Evolutionary conservation across 169 alveolate species (phyloP).

Genomic region (Plasmodium cynomolgi): DNA sequence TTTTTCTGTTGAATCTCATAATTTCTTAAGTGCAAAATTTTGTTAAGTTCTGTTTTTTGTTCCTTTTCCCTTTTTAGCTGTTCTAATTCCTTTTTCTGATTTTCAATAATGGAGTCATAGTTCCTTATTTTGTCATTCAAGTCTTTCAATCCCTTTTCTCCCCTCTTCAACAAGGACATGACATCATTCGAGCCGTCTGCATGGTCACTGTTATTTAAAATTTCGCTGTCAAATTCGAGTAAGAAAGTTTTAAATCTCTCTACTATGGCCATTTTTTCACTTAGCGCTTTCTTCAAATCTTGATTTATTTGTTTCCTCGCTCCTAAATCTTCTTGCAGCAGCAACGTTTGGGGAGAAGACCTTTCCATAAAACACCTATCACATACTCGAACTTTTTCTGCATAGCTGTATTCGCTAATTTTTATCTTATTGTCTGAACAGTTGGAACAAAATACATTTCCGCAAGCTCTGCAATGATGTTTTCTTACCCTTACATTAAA

Average conservation of each 20-base stretch:
- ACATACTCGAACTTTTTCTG: constrained; percentile 77
- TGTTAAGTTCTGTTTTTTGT: constrained; percentile 67
- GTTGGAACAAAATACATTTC: constrained; percentile 73
- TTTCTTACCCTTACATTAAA: constrained; percentile 73
- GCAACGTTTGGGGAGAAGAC: constrained; percentile 81
- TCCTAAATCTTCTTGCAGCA: constrained; percentile 87
- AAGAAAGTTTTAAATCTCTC: constrained; percentile 82
- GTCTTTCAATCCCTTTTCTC: constrained; percentile 64
- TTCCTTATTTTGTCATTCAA: constrained; percentile 49
- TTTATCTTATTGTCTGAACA: constrained; percentile 72
- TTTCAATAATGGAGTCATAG: constrained; percentile 55
- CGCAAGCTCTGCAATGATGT: constrained; percentile 75
- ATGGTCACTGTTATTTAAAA: constrained; percentile 37
- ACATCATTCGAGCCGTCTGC: constrained; percentile 30
- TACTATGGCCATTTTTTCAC: constrained; percentile 79
- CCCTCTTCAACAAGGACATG: constrained; percentile 35
- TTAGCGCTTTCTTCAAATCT: constrained; percentile 80
- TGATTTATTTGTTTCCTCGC: constrained; percentile 84
- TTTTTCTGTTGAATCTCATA: constrained; percentile 70
- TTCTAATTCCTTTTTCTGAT: constrained; percentile 59
- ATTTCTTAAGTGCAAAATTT: constrained; percentile 62
- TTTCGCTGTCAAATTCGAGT: constrained; percentile 79
- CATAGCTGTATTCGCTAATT: constrained; percentile 50
- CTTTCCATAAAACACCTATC: constrained; percentile 81
- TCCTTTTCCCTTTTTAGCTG: constrained; percentile 55